A percentile compares a stretch with the other conserved stretches of the same genome.
phyloP scores from a whole-genome alignment of 345 rosid species.

The Moringa oleifera region DNA sequence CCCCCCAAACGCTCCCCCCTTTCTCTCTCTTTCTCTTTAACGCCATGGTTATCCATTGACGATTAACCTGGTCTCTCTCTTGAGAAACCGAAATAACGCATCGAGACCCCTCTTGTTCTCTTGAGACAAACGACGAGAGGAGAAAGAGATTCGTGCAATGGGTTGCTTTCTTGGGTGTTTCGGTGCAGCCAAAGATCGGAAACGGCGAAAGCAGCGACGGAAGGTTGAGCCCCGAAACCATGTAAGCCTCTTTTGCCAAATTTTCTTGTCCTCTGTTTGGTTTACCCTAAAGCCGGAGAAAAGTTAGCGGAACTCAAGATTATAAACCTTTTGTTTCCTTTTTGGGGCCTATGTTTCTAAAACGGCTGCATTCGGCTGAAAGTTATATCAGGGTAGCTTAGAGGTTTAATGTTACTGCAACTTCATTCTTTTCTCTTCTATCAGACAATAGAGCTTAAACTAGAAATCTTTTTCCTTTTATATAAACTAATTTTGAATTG shows the following conservation, averaged over 20 bases:
- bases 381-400: background rate
- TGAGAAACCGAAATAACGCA: slow-evolving; percentile 2
- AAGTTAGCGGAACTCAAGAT: background rate
- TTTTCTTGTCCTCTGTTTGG: background rate
- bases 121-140: background rate
- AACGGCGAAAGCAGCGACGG: slow-evolving; percentile 34
- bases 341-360: background rate
- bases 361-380: background rate
- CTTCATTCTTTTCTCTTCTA: background rate
- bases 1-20: slow-evolving; percentile 18
- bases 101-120: slow-evolving; percentile 10
- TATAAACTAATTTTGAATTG: too few relatives aligned
- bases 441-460: background rate
- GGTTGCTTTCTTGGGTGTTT: slow-evolving; percentile 85
- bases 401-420: too few relatives aligned
- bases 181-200: slow-evolving; percentile 70
- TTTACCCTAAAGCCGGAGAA: background rate
- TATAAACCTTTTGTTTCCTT: background rate
- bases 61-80: background rate
- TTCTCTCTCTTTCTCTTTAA: slow-evolving; percentile 10
- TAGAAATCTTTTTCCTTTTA: background rate
- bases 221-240: slow-evolving; percentile 42
- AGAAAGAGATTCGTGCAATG: slow-evolving; percentile 30
- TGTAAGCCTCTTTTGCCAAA: slow-evolving; percentile 22
- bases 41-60: slow-evolving; percentile 28